Evolutionary conservation across 371 early-diverging fungal species (phyloP).

Genomic region (Paraphysoderma sedebokerense): DNA sequence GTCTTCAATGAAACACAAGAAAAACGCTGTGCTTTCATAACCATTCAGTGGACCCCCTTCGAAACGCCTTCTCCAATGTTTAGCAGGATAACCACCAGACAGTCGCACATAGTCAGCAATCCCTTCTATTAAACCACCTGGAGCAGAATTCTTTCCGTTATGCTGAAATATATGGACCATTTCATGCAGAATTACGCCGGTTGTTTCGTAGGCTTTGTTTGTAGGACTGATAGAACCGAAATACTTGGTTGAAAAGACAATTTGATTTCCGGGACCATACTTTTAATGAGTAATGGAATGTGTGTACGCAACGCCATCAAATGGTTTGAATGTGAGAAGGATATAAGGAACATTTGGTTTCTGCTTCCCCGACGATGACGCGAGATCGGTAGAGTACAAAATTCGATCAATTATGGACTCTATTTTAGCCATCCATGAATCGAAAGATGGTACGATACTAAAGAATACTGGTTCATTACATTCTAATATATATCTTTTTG

Average conservation of each 20-base stretch:
- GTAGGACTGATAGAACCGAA: neutral
- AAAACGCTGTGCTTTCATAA: constrained; percentile 15
- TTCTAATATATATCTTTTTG: too few species aligned
- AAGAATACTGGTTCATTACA: too few species aligned
- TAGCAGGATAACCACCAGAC: constrained; percentile 7
- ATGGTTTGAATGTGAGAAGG: too few species aligned
- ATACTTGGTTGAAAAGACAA: neutral
- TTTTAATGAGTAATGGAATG: too few species aligned
- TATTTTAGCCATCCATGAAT: too few species aligned
- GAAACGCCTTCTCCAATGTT: constrained; percentile 11
- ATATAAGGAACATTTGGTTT: too few species aligned
- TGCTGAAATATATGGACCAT: constrained; percentile 9
- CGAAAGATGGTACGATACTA: too few species aligned
- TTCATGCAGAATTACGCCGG: constrained; percentile 16
- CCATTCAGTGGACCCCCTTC: constrained; percentile 10
- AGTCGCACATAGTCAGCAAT: constrained; percentile 12
- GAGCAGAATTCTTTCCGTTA: constrained; percentile 5
- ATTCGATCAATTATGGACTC: too few species aligned
- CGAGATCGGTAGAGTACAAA: too few species aligned
- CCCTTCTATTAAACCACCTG: constrained; percentile 1
- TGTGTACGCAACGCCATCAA: neutral
- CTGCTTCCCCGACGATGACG: too few species aligned
- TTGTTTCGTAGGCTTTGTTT: constrained; percentile 3
- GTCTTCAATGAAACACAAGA: constrained; percentile 14
- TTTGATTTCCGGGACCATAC: neutral